These are phyloP conservation scores for Vaccinium macrocarpon DNA, from an alignment of 148 eudicot genomes.

Conservation along the genomic window DNA sequence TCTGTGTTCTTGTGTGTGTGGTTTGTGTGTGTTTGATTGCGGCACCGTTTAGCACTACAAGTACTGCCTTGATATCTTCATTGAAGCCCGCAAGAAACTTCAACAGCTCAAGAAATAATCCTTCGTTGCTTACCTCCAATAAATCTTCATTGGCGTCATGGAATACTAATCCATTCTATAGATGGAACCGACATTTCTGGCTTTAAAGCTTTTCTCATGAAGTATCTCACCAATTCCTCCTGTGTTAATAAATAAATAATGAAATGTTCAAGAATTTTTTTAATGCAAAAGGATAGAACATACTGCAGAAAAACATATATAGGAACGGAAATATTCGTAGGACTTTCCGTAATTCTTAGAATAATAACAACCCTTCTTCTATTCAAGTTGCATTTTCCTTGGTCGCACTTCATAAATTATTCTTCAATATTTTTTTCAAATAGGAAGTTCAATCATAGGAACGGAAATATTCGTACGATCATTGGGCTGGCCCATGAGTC, in stretches of 20 bases:
- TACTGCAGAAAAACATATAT: not conserved
- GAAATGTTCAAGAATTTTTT: not conserved
- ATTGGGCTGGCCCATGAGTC: not conserved
- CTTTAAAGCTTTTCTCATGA: not conserved
- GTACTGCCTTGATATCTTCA: not conserved
- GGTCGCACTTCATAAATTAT: not conserved
- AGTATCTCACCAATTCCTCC: not conserved
- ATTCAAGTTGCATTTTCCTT: not conserved
- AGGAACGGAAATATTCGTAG: not conserved
- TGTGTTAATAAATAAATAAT: not conserved
- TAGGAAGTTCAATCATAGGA: not conserved
- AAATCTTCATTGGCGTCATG: not conserved
- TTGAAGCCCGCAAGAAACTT: conserved; percentile 1
- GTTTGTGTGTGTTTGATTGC: too few species aligned
- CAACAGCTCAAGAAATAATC: conserved; percentile 12
- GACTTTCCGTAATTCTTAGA: not conserved
- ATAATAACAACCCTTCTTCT: not conserved
- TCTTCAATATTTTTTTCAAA: not conserved
- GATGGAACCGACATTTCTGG: not conserved
- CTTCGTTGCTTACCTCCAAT: not conserved
- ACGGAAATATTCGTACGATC: too few species aligned
- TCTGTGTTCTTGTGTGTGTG: too few species aligned
- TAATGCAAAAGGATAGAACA: not conserved
- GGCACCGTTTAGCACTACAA: too few species aligned
- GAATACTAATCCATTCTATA: not conserved